Evolutionary conservation across 768 basidiomycete genomes (phyloP).

Genomic region (Rhodotorula taiwanensis): DNA sequence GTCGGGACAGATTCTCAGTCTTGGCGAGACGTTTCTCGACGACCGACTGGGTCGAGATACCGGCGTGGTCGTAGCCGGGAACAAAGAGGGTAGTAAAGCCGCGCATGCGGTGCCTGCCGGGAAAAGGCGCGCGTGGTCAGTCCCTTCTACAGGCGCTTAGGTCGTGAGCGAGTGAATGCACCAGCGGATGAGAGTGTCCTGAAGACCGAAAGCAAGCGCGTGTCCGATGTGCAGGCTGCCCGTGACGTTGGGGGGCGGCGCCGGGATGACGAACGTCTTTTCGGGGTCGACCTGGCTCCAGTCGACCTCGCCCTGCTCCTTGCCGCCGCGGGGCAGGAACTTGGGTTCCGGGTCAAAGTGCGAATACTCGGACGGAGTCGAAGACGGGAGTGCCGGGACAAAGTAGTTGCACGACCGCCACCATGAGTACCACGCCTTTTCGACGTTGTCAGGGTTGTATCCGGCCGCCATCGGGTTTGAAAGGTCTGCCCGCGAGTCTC

Average conservation of each 20-base stretch:
- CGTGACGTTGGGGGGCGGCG: slow-evolving; percentile 94
- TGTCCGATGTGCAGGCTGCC: slow-evolving; percentile 94
- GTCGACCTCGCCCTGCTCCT: slow-evolving; percentile 56
- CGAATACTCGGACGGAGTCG: slow-evolving; percentile 30
- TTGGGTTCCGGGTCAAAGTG: slow-evolving; percentile 30
- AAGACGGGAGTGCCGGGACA: slow-evolving; percentile 27
- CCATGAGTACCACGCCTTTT: slow-evolving; percentile 97
- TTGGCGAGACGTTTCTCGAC: slow-evolving; percentile 91
- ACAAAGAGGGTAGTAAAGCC: slow-evolving; percentile 82
- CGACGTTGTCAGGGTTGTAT: slow-evolving; percentile 91
- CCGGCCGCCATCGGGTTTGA: slow-evolving; percentile 79
- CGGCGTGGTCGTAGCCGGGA: slow-evolving; percentile 96
- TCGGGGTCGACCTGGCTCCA: slow-evolving; percentile 78
- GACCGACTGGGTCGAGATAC: slow-evolving; percentile 95
- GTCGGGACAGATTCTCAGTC: slow-evolving; percentile 68
- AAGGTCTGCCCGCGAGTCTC: slow-evolving; percentile 55
- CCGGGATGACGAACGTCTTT: slow-evolving; percentile 73
- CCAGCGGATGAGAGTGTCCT: slow-evolving; percentile 86
- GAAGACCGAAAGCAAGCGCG: slow-evolving; percentile 81
- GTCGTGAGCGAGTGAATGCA: slow-evolving; percentile 44
- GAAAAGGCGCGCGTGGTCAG: not conserved
- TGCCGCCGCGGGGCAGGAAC: slow-evolving; percentile 26
- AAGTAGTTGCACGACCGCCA: slow-evolving; percentile 51
- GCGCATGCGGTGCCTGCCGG: slow-evolving; percentile 81
- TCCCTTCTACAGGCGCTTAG: not conserved